Conservation (phyloP, 495 filamentous ascomycete species). For the Trichocladium uniseriatum region DNA sequence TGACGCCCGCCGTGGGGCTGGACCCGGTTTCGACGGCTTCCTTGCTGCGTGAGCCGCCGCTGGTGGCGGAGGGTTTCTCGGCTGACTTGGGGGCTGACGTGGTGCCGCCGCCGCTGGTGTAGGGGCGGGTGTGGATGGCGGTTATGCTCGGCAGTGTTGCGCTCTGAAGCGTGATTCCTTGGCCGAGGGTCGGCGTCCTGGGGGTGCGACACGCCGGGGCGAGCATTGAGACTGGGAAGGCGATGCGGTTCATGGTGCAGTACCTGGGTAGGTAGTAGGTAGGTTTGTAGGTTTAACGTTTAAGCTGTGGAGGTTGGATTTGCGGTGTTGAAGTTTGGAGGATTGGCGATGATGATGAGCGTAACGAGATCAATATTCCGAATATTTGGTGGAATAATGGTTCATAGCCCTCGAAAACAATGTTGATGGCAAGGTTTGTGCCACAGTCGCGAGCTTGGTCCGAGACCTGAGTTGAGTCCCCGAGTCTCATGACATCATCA, state of each 20-base stretch:
- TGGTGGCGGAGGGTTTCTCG: conserved; percentile 34
- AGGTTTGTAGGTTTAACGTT: neutral
- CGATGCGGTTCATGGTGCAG: conserved; percentile 10
- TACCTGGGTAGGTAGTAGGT: too few species aligned
- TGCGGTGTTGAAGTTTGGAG: neutral
- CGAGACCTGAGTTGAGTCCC: too few species aligned
- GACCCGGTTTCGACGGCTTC: conserved; percentile 25
- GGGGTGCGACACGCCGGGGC: neutral
- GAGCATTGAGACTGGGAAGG: neutral
- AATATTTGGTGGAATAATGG: too few species aligned
- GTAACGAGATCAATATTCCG: too few species aligned
- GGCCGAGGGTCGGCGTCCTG: too few species aligned
- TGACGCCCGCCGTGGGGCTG: conserved; percentile 17
- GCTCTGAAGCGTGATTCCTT: too few species aligned
- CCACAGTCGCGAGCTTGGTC: too few species aligned
- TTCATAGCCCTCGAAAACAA: too few species aligned
- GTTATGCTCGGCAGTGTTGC: neutral
- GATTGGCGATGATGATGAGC: too few species aligned
- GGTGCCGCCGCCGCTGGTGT: neutral
- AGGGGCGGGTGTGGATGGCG: neutral
- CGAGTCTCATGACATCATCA: conserved; percentile 7
- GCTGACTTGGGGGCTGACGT: conserved; percentile 22
- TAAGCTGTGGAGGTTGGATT: neutral
- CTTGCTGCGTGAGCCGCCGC: conserved; percentile 38
- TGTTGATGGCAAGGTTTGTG: too few species aligned